A percentile compares a stretch with the other conserved stretches of the same genome.
Conservation (phyloP, 2,329 filamentous ascomycete species). For the Xylaria hypoxylon region DNA sequence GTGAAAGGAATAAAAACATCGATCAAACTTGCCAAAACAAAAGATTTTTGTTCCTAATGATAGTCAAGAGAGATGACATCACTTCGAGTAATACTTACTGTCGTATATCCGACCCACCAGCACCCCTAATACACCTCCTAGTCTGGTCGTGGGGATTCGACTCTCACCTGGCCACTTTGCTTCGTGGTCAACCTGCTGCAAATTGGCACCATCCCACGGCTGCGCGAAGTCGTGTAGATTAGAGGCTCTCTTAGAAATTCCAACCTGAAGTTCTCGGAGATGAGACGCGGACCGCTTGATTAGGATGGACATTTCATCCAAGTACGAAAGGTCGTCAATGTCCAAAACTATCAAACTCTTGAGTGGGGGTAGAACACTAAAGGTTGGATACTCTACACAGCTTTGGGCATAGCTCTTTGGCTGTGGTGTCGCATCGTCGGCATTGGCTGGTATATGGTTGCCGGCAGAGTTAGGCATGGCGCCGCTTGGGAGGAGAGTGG, state of each 20-base stretch:
- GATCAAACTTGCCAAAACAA: background rate
- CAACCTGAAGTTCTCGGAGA: slow-evolving; percentile 78
- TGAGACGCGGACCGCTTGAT: slow-evolving; percentile 76
- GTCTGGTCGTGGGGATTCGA: slow-evolving; percentile 69
- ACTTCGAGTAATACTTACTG: slow-evolving; percentile 52
- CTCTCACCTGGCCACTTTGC: slow-evolving; percentile 67
- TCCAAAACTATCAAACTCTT: slow-evolving; percentile 82
- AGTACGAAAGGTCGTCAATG: slow-evolving; percentile 83
- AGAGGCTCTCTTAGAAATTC: slow-evolving; percentile 68
- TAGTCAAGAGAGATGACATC: background rate
- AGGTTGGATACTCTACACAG: slow-evolving; percentile 80
- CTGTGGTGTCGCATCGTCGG: slow-evolving; percentile 49
- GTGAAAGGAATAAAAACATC: background rate
- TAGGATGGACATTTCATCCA: slow-evolving; percentile 84
- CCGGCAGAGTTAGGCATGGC: slow-evolving; percentile 36
- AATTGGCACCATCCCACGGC: slow-evolving; percentile 70
- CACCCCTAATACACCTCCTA: slow-evolving; percentile 76
- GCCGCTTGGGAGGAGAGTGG: slow-evolving; percentile 34
- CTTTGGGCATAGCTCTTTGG: slow-evolving; percentile 64
- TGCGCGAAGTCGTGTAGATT: slow-evolving; percentile 64
- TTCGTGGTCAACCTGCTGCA: slow-evolving; percentile 72
- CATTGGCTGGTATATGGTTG: slow-evolving; percentile 46
- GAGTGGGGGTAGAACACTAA: slow-evolving; percentile 80
- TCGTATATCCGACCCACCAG: slow-evolving; percentile 76
- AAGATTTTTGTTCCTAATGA: background rate